These are phyloP conservation scores for Infundibulicybe gibba DNA, from an alignment of 768 basidiomycete genomes.

Conservation along the genomic window DNA sequence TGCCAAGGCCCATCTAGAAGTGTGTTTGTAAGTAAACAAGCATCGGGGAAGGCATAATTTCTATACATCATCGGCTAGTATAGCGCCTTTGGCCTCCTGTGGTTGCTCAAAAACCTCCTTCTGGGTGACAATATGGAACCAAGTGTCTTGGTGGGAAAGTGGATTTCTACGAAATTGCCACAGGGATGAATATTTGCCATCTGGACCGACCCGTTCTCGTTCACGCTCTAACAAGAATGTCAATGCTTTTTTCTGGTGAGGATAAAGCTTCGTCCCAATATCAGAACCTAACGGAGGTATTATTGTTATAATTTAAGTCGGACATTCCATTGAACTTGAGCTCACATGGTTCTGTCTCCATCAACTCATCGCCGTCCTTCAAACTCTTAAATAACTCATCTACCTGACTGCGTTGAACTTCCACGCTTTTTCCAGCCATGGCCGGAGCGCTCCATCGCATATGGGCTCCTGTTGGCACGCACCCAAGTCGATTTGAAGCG, in stretches of 20 bases:
- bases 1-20: constrained; percentile 92
- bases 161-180: constrained; percentile 62
- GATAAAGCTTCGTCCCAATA: constrained; percentile 86
- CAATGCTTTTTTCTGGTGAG: constrained; percentile 97
- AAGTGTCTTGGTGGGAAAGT: constrained; percentile 41
- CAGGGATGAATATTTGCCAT: constrained; percentile 66
- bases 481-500: constrained; percentile 36
- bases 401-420: constrained; percentile 89
- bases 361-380: constrained; percentile 81
- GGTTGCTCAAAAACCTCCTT: constrained; percentile 69
- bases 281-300: constrained; percentile 42
- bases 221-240: constrained; percentile 92
- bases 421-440: constrained; percentile 72
- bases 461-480: constrained; percentile 24
- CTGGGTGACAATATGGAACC: constrained; percentile 85
- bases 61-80: constrained; percentile 94
- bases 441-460: constrained; percentile 58
- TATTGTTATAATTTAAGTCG: constrained; percentile 6
- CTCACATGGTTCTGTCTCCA: constrained; percentile 84
- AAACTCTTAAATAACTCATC: constrained; percentile 91
- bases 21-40: constrained; percentile 5
- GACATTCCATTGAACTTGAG: constrained; percentile 1
- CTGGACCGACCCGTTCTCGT: constrained; percentile 52
- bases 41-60: constrained; percentile 8
- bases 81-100: constrained; percentile 76